Evolutionary conservation across 1,284 basidiomycete genomes (phyloP).

Genomic region (Somion occarium): DNA sequence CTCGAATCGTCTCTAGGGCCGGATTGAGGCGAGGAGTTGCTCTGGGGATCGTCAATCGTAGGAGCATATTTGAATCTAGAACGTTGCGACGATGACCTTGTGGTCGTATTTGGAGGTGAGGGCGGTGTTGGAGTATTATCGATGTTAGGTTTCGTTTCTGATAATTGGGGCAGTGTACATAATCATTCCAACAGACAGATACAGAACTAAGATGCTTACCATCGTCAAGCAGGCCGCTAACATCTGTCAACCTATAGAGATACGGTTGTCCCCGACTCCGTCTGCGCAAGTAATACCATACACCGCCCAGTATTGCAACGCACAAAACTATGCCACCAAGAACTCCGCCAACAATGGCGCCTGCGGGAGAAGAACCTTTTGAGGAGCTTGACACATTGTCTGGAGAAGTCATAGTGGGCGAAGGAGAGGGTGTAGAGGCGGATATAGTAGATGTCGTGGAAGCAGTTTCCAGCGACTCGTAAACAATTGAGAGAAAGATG

Average conservation of each 20-base stretch:
- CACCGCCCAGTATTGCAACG: background rate
- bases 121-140: background rate
- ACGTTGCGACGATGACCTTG: too few species aligned
- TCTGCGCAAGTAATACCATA: background rate
- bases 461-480: background rate
- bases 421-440: background rate
- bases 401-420: background rate
- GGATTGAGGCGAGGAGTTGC: background rate
- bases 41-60: background rate
- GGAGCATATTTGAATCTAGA: too few species aligned
- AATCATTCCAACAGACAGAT: background rate
- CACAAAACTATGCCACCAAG: background rate
- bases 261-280: background rate
- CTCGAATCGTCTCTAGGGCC: background rate
- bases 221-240: background rate
- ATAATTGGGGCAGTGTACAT: background rate
- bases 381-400: background rate
- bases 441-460: background rate
- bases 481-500: background rate
- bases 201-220: background rate
- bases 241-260: background rate
- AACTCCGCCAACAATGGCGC: background rate
- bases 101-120: background rate
- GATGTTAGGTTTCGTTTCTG: background rate
- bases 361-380: background rate